These are phyloP conservation scores for Annona squamosa DNA, from an alignment of 164 flowering plant genomes.

Conservation along the genomic window DNA sequence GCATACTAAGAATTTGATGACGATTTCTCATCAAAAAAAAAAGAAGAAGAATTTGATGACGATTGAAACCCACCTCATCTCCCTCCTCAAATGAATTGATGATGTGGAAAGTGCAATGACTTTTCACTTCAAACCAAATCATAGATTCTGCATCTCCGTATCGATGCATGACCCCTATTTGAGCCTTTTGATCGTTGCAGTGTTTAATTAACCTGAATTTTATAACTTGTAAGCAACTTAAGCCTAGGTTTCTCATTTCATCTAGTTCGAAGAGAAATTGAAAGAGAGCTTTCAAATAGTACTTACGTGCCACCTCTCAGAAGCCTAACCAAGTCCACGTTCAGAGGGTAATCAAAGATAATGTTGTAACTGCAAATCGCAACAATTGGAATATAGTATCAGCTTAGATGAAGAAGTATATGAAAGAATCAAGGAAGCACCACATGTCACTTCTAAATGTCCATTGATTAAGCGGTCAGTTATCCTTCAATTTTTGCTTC, in stretches of 20 bases:
- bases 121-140: slow-evolving; percentile 8
- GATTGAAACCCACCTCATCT: slow-evolving; percentile 9
- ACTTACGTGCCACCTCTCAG: slow-evolving; percentile 5
- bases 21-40: not conserved
- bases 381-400: not conserved
- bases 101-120: slow-evolving; percentile 16
- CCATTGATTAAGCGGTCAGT: not conserved
- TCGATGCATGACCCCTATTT: slow-evolving; percentile 15
- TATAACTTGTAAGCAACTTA: not conserved
- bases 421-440: not conserved
- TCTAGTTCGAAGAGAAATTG: not conserved
- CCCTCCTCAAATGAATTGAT: slow-evolving; percentile 16
- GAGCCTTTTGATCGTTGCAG: slow-evolving; percentile 6
- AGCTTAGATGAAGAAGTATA: not conserved
- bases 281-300: not conserved
- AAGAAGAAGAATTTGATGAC: not conserved
- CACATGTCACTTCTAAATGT: not conserved
- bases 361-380: slow-evolving; percentile 13
- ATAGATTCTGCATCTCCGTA: slow-evolving; percentile 11
- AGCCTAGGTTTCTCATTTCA: not conserved
- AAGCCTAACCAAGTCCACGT: not conserved
- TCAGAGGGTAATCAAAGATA: slow-evolving; percentile 14
- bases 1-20: not conserved
- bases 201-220: slow-evolving; percentile 12
- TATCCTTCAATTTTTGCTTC: not conserved